These are phyloP conservation scores for Ambrosiella cleistominuta DNA, from an alignment of 2,329 filamentous ascomycete genomes.

Conservation along the genomic window DNA sequence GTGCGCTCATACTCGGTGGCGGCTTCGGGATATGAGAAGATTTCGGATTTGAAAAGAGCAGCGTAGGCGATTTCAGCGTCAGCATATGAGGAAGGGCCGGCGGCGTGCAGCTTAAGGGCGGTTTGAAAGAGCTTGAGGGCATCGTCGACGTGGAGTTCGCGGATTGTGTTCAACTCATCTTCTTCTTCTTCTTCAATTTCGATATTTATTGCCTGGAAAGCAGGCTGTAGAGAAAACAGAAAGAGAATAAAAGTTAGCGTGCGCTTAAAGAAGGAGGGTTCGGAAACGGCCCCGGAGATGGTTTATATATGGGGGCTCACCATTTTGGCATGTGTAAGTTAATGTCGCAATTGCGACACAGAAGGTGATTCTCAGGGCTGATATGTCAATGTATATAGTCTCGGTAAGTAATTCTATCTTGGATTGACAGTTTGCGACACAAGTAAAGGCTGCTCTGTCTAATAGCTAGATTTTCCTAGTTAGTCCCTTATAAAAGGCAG, in stretches of 20 bases:
- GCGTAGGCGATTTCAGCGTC: constrained; percentile 70
- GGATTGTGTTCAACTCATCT: constrained; percentile 85
- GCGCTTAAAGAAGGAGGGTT: not conserved
- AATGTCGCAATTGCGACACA: too few relatives aligned
- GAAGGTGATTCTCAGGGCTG: too few relatives aligned
- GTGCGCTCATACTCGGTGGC: constrained; percentile 66
- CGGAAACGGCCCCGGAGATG: not conserved
- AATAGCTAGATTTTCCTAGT: too few relatives aligned
- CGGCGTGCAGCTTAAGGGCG: constrained; percentile 78
- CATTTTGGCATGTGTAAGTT: too few relatives aligned
- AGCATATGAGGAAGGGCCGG: constrained; percentile 58
- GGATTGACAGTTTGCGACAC: too few relatives aligned
- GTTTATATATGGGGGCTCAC: too few relatives aligned
- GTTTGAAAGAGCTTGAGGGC: constrained; percentile 86
- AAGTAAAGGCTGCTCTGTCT: too few relatives aligned
- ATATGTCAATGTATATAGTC: too few relatives aligned
- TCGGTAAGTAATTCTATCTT: too few relatives aligned
- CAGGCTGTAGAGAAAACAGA: constrained; percentile 26
- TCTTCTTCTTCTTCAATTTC: constrained; percentile 81
- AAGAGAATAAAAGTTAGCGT: not conserved
- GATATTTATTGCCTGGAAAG: constrained; percentile 81
- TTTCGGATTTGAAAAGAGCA: constrained; percentile 73
- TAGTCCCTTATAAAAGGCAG: too few relatives aligned
- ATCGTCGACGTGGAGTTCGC: constrained; percentile 85
- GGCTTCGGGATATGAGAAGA: constrained; percentile 82